phyloP scores from a whole-genome alignment of 2,329 filamentous ascomycete species.

The Penicillium sp. region DNA sequence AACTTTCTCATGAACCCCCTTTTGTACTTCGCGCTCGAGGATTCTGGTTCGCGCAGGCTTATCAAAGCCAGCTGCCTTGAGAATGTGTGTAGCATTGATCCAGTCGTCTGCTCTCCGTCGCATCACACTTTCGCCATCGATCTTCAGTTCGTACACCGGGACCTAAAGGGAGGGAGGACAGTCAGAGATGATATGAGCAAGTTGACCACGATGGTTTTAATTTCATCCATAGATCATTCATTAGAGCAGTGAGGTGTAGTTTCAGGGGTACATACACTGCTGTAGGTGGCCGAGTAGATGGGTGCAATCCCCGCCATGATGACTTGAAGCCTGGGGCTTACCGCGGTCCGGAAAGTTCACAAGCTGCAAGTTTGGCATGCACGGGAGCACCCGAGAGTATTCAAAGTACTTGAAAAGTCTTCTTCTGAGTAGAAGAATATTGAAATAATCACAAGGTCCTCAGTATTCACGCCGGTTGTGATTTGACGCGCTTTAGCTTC shows the following conservation, averaged over 20 bases:
- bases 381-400: constrained; percentile 7
- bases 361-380: constrained; percentile 15
- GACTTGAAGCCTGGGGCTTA: constrained; percentile 18
- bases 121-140: constrained; percentile 91
- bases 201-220: too few species aligned
- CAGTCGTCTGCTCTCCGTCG: constrained; percentile 86
- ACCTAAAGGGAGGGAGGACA: constrained; percentile 53
- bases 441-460: too few species aligned
- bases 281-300: constrained; percentile 61
- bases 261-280: constrained; percentile 46
- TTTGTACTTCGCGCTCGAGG: constrained; percentile 92
- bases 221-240: not conserved
- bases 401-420: too few species aligned
- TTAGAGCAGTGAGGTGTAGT: too few species aligned
- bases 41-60: constrained; percentile 94
- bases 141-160: constrained; percentile 89
- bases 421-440: too few species aligned
- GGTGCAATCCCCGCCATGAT: constrained; percentile 35
- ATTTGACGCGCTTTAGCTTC: too few species aligned
- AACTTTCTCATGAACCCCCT: constrained; percentile 93
- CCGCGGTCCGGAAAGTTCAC: constrained; percentile 19
- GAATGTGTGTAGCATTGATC: constrained; percentile 99
- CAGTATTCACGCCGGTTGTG: too few species aligned
- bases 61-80: constrained; percentile 95
- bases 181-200: not conserved